These are phyloP conservation scores for Emericellopsis atlantica DNA, from an alignment of 2,329 filamentous ascomycete species.

Conservation along the genomic window DNA sequence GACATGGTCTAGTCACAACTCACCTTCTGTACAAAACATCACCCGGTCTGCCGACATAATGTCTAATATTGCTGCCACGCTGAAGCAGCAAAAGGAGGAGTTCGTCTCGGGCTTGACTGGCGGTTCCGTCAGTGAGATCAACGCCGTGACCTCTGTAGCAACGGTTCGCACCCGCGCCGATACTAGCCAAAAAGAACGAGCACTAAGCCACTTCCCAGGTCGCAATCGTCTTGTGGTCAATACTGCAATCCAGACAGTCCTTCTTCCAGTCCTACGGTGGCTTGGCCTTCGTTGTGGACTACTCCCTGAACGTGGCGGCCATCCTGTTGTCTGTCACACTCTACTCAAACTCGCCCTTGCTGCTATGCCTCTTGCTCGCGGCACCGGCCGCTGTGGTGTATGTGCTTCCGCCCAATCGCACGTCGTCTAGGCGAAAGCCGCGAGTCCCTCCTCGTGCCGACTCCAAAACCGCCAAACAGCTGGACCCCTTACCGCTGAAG, in stretches of 20 bases:
- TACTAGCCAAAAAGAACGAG: no score
- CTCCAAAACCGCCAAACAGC: slow-evolving; percentile 15
- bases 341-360: slow-evolving; percentile 62
- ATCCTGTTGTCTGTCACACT: slow-evolving; percentile 78
- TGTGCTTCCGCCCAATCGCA: slow-evolving; percentile 27
- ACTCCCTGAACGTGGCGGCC: slow-evolving; percentile 72
- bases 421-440: slow-evolving; percentile 29
- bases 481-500: slow-evolving; percentile 57
- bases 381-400: slow-evolving; percentile 57
- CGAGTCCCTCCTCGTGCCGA: slow-evolving; percentile 27
- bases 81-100: slow-evolving; percentile 88
- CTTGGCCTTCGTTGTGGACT: slow-evolving; percentile 63
- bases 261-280: slow-evolving; percentile 70
- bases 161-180: slow-evolving; percentile 42
- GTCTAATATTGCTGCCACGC: slow-evolving; percentile 36
- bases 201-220: slow-evolving; percentile 36
- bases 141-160: slow-evolving; percentile 71
- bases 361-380: slow-evolving; percentile 64
- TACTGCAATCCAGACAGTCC: slow-evolving; percentile 68
- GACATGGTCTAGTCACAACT: not conserved
- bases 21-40: not conserved
- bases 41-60: slow-evolving; percentile 12
- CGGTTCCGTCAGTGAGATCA: slow-evolving; percentile 74
- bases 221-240: slow-evolving; percentile 76
- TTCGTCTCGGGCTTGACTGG: slow-evolving; percentile 89